Evolutionary conservation across 1,139 yeast genomes (phyloP).

Genomic region (Taiozyma sp.): DNA sequence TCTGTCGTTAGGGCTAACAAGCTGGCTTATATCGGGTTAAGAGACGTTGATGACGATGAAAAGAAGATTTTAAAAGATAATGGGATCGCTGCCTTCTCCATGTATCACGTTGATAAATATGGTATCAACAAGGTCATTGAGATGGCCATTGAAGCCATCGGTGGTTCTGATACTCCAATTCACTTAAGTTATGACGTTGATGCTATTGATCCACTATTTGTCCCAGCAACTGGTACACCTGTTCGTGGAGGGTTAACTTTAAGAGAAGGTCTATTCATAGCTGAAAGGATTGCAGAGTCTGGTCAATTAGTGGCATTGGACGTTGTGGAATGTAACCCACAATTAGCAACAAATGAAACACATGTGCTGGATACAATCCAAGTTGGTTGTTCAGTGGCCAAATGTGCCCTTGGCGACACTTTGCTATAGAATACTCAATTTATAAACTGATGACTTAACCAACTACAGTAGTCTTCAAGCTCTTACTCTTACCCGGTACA

Average conservation of each 20-base stretch:
- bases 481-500: too few relatives aligned
- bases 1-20: conserved; percentile 59
- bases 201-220: conserved; percentile 91
- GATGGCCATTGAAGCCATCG: conserved; percentile 79
- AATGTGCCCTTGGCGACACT: conserved; percentile 94
- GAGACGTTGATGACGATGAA: conserved; percentile 91
- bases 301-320: conserved; percentile 86
- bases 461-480: too few relatives aligned
- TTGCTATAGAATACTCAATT: conserved; percentile 41
- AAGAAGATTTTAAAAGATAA: conserved; percentile 64
- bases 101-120: conserved; percentile 93
- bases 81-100: conserved; percentile 82
- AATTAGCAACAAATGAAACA: conserved; percentile 71
- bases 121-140: conserved; percentile 91
- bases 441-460: too few relatives aligned
- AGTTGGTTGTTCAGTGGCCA: conserved; percentile 86
- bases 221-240: conserved; percentile 97
- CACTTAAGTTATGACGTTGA: conserved; percentile 95
- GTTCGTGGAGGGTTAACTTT: conserved; percentile 94
- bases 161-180: conserved; percentile 76
- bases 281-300: conserved; percentile 87
- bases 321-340: conserved; percentile 92
- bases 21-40: conserved; percentile 88
- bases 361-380: conserved; percentile 83
- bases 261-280: conserved; percentile 90